Conservation (phyloP, 257 asterid genomes). For the Solanum verrucosum region DNA sequence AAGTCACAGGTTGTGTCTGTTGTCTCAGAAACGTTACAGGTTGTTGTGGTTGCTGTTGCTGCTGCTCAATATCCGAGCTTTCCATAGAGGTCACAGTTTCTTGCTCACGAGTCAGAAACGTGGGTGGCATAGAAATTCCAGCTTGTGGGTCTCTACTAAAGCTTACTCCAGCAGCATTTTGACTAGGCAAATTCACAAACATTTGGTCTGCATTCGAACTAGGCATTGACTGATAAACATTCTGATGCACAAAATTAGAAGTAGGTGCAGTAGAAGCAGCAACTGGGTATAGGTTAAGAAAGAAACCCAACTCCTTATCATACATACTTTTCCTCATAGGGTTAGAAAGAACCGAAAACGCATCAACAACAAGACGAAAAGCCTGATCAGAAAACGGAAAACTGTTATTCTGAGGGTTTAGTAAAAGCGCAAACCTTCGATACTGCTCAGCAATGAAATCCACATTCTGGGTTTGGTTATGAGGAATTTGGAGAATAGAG, state of each 20-base stretch:
- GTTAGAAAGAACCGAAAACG: conserved; percentile 66
- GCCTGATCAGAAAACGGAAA: conserved; percentile 87
- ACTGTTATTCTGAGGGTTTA: conserved; percentile 64
- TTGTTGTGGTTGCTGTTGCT: not conserved
- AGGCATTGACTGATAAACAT: not conserved
- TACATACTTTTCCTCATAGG: conserved; percentile 51
- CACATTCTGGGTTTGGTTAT: conserved; percentile 44
- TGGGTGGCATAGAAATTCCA: conserved; percentile 5
- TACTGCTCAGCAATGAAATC: conserved; percentile 58
- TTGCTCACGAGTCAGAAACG: conserved; percentile 14
- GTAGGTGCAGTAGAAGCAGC: not conserved
- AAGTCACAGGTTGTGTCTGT: conserved; percentile 1
- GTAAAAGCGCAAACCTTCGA: conserved; percentile 37
- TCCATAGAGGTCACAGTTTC: conserved; percentile 20
- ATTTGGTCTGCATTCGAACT: not conserved
- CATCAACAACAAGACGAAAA: conserved; percentile 57
- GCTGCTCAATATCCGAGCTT: not conserved
- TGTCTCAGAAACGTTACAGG: not conserved
- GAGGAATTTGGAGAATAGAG: conserved; percentile 61
- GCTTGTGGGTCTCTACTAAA: conserved; percentile 1
- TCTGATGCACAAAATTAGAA: not conserved
- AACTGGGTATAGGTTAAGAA: conserved; percentile 4
- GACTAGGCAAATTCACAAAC: not conserved
- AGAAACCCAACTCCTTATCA: conserved; percentile 56
- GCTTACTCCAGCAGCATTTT: not conserved